Percentiles rank a stretch among this genome's conserved stretches.
These are phyloP conservation scores for Penicillium griseofulvum DNA, from an alignment of 2,329 filamentous ascomycete genomes.

Conservation along the genomic window DNA sequence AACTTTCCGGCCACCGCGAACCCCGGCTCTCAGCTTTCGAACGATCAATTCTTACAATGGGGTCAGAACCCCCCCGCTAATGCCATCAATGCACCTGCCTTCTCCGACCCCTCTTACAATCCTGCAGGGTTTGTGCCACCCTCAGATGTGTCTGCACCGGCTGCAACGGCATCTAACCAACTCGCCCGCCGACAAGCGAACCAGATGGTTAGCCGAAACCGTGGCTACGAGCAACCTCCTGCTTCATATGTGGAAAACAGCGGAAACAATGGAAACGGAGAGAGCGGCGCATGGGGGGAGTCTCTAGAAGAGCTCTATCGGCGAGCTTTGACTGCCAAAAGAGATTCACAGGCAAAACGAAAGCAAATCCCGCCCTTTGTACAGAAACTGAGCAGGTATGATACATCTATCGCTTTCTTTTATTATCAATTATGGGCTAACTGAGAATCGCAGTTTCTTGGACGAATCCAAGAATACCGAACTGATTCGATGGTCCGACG, in stretches of 20 bases:
- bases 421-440: conserved; percentile 7
- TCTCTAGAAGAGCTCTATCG: conserved; percentile 77
- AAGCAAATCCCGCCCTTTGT: conserved; percentile 98
- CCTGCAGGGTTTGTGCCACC: conserved; percentile 40
- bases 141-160: conserved; percentile 51
- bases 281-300: conserved; percentile 51
- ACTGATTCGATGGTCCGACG: conserved; percentile 93
- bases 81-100: conserved; percentile 29
- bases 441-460: conserved; percentile 66
- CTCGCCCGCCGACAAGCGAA: conserved; percentile 38
- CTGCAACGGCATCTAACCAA: conserved; percentile 40
- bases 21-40: conserved; percentile 45
- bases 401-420: not conserved
- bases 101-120: conserved; percentile 43
- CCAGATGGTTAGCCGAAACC: conserved; percentile 38
- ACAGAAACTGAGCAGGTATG: conserved; percentile 93
- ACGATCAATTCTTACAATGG: conserved; percentile 57
- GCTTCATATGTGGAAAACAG: conserved; percentile 30
- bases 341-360: conserved; percentile 81
- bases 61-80: conserved; percentile 44
- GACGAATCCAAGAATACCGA: conserved; percentile 92
- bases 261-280: conserved; percentile 18
- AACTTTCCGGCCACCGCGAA: conserved; percentile 44
- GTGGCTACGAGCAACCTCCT: conserved; percentile 39
- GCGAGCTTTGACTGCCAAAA: conserved; percentile 76